phyloP scores from a whole-genome alignment of 1,284 basidiomycete genomes.

The Coniferiporia sulphurascens region DNA sequence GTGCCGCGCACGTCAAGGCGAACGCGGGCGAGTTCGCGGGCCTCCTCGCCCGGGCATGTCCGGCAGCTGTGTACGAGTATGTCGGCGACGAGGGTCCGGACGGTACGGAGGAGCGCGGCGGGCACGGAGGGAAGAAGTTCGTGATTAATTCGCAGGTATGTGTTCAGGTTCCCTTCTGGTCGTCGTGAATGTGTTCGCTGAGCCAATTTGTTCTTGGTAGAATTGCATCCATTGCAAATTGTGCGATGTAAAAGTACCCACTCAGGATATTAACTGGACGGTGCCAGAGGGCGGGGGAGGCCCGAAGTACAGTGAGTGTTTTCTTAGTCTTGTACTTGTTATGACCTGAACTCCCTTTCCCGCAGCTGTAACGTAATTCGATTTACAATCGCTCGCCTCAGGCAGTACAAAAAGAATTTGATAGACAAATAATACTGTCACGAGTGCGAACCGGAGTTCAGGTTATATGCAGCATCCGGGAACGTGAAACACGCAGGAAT shows the following conservation, averaged over 20 bases:
- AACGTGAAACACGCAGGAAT: no score
- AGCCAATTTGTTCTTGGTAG: conserved; percentile 29
- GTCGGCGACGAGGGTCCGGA: conserved; percentile 63
- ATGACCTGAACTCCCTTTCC: neutral
- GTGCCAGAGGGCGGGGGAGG: conserved; percentile 93
- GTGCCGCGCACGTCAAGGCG: conserved; percentile 63
- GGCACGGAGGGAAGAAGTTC: conserved; percentile 80
- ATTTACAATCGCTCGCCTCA: neutral
- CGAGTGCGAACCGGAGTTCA: no score
- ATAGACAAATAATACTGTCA: no score
- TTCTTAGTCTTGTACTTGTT: neutral
- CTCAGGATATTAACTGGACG: conserved; percentile 92
- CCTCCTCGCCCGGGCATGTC: conserved; percentile 85
- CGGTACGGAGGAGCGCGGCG: conserved; percentile 48
- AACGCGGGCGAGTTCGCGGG: conserved; percentile 86
- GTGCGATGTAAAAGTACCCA: conserved; percentile 90
- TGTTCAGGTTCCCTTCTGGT: neutral
- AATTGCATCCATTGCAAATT: conserved; percentile 93
- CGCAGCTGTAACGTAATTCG: neutral
- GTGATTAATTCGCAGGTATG: conserved; percentile 93
- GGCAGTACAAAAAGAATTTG: no score
- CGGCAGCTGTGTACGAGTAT: conserved; percentile 97
- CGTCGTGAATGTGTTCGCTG: conserved; percentile 9
- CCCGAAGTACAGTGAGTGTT: conserved; percentile 83
- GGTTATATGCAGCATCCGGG: no score